A percentile compares a stretch with the other conserved stretches of the same genome.
phyloP scores from a whole-genome alignment of 805 yeast genomes.

The Spathaspora hagerdaliae region DNA sequence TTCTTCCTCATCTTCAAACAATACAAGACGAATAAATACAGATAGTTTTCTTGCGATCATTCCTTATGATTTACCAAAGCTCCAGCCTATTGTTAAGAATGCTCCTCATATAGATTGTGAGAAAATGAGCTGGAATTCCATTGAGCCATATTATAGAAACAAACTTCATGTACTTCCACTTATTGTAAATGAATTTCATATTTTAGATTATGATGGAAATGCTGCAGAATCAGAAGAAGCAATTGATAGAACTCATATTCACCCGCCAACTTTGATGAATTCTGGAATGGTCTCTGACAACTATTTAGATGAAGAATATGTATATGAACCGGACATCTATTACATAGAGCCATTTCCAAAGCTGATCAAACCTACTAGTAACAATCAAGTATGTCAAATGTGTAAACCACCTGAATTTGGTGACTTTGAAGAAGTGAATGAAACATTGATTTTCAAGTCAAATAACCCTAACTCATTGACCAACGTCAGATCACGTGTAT shows the following conservation, averaged over 20 bases:
- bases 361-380: slow-evolving; percentile 1
- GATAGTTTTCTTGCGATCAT: neutral
- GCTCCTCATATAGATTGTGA: neutral
- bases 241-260: neutral
- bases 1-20: neutral
- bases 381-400: neutral
- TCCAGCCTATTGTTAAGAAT: neutral
- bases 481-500: slow-evolving; percentile 9
- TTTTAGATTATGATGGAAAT: slow-evolving; percentile 3
- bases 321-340: neutral
- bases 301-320: slow-evolving; percentile 9
- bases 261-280: neutral
- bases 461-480: slow-evolving; percentile 13
- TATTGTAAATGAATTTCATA: neutral
- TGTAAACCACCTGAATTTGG: neutral
- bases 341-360: neutral
- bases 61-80: slow-evolving; percentile 4
- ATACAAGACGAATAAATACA: neutral
- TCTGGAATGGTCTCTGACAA: slow-evolving; percentile 11
- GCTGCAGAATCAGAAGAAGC: slow-evolving; percentile 10
- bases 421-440: neutral
- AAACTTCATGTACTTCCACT: slow-evolving; percentile 4
- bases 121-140: slow-evolving; percentile 6
- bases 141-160: slow-evolving; percentile 15
- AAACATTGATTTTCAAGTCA: slow-evolving; percentile 6